Evolutionary conservation across 768 basidiomycete species (phyloP).

Genomic region (Fibroporia radiculosa): DNA sequence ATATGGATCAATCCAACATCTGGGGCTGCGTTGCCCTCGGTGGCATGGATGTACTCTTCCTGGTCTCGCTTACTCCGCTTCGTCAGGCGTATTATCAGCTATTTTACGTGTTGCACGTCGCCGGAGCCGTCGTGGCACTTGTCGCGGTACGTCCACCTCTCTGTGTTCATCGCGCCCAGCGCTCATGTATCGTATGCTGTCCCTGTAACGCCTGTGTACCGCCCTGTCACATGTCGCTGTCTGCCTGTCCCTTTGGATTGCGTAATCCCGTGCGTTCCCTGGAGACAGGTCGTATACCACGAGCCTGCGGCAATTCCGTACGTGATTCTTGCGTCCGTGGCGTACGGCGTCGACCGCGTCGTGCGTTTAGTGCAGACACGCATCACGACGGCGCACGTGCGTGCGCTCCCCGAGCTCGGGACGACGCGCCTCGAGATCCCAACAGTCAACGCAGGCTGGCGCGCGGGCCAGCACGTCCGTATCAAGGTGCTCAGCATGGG

Average conservation of each 20-base stretch:
- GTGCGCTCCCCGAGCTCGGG: slow-evolving; percentile 35
- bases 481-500: slow-evolving; percentile 34
- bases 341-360: slow-evolving; percentile 40
- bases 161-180: neutral
- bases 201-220: too few relatives aligned
- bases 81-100: slow-evolving; percentile 25
- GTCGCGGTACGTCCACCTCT: slow-evolving; percentile 9
- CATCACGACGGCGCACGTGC: slow-evolving; percentile 34
- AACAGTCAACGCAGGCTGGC: slow-evolving; percentile 42
- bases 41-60: slow-evolving; percentile 22
- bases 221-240: too few relatives aligned
- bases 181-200: neutral
- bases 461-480: slow-evolving; percentile 55
- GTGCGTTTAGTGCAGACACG: slow-evolving; percentile 42
- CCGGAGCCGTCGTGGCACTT: slow-evolving; percentile 28
- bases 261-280: neutral
- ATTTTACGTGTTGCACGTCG: slow-evolving; percentile 30
- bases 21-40: slow-evolving; percentile 18
- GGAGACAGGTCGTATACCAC: slow-evolving; percentile 11
- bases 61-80: slow-evolving; percentile 28
- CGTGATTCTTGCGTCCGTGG: slow-evolving; percentile 29
- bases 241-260: neutral
- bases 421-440: slow-evolving; percentile 42
- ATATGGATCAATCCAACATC: slow-evolving; percentile 13
- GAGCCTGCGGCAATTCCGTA: slow-evolving; percentile 29